Evolutionary conservation across 768 basidiomycete species (phyloP).

Genomic region (Mycena epipterygia): DNA sequence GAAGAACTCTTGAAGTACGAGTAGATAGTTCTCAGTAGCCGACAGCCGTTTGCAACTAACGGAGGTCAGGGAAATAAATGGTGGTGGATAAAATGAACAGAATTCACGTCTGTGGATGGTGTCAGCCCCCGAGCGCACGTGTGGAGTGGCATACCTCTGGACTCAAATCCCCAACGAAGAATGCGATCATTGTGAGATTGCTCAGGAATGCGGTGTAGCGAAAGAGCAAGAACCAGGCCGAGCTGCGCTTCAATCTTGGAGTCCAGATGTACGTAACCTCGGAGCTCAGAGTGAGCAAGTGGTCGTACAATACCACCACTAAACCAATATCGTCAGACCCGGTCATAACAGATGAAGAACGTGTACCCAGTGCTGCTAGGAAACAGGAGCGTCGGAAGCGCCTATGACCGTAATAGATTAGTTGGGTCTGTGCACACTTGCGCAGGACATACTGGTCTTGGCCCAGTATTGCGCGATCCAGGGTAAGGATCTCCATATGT

Average conservation of each 20-base stretch:
- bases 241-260: background rate
- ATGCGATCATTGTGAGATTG: background rate
- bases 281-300: background rate
- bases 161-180: background rate
- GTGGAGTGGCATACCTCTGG: background rate
- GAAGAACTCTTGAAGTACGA: background rate
- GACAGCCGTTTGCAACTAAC: background rate
- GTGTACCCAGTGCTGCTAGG: background rate
- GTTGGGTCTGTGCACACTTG: background rate
- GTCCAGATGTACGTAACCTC: background rate
- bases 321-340: too few species aligned
- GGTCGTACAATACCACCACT: constrained; percentile 2
- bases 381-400: background rate
- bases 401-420: background rate
- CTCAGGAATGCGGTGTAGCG: background rate
- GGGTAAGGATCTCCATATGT: too few species aligned
- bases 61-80: background rate
- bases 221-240: constrained; percentile 3
- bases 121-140: background rate
- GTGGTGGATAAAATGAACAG: background rate
- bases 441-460: constrained; percentile 10
- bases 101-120: background rate
- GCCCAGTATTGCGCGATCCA: background rate
- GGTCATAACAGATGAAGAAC: background rate
- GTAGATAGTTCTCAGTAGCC: background rate